These are phyloP conservation scores for Galeopsis tetrahit DNA, from an alignment of 257 asterid genomes.

Conservation along the genomic window DNA sequence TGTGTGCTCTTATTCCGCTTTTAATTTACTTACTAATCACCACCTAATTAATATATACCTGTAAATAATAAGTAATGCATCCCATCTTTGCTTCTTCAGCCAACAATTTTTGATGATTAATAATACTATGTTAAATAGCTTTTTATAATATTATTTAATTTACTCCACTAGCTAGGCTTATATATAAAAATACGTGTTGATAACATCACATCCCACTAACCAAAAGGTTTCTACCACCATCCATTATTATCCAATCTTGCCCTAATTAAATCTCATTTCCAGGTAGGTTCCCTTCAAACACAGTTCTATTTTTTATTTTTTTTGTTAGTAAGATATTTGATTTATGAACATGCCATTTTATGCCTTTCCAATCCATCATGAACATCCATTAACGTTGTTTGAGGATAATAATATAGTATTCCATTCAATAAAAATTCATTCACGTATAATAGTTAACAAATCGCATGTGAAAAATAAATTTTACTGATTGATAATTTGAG, in stretches of 20 bases:
- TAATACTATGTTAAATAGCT: too few species aligned
- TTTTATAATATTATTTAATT: background rate
- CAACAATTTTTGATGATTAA: too few species aligned
- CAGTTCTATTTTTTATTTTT: conserved; percentile 5
- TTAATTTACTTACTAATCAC: too few species aligned
- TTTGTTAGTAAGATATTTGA: background rate
- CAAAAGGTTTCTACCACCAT: conserved; percentile 4
- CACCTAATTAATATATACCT: too few species aligned
- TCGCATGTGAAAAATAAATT: too few species aligned
- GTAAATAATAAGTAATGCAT: too few species aligned
- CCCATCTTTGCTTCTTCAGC: too few species aligned
- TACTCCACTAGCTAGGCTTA: conserved; percentile 25
- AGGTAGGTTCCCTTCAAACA: conserved; percentile 24
- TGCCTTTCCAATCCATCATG: background rate
- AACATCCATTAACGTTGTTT: background rate
- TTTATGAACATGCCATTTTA: background rate
- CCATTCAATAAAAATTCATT: too few species aligned
- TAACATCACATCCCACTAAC: conserved; percentile 48
- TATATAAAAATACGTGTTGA: conserved; percentile 39
- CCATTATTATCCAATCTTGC: conserved; percentile 23
- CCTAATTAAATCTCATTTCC: conserved; percentile 1
- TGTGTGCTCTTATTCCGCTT: too few species aligned
- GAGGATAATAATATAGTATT: background rate
- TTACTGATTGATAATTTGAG: background rate
- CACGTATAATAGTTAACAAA: too few species aligned